Conservation (phyloP, 148 eudicot species). For the Arctostaphylos glauca region DNA sequence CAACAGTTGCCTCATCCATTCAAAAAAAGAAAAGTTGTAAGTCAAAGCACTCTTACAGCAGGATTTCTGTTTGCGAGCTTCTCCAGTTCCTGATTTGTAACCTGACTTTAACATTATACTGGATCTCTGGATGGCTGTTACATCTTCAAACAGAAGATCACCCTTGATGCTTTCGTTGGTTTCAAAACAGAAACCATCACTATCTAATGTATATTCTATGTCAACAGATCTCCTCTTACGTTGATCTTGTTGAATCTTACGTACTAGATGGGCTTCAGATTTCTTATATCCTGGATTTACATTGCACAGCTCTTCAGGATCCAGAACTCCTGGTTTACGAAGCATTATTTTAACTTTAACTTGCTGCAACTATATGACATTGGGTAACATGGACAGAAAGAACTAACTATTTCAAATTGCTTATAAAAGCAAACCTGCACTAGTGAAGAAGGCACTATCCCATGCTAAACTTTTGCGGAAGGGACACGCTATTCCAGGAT, state of each 20-base stretch:
- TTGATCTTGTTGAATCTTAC: constrained; percentile 16
- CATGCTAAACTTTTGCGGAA: constrained; percentile 61
- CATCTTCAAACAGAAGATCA: constrained; percentile 22
- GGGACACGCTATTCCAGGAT: constrained; percentile 24
- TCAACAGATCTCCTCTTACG: constrained; percentile 20
- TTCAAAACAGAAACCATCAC: constrained; percentile 23
- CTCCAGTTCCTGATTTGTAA: constrained; percentile 13
- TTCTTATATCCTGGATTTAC: constrained; percentile 49
- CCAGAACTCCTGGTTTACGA: constrained; percentile 46
- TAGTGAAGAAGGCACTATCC: constrained; percentile 60
- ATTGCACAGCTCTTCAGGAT: constrained; percentile 51
- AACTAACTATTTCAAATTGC: not conserved
- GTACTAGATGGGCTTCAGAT: constrained; percentile 18
- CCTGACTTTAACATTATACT: constrained; percentile 22
- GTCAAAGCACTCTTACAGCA: constrained; percentile 21
- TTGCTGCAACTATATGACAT: not conserved
- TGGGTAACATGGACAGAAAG: not conserved
- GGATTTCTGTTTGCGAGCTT: constrained; percentile 20
- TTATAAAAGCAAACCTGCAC: constrained; percentile 39
- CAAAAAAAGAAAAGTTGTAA: not conserved
- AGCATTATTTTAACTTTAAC: not conserved
- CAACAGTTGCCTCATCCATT: not conserved
- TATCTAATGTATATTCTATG: constrained; percentile 8
- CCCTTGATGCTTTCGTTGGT: not conserved
- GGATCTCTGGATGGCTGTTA: constrained; percentile 22